phyloP scores from a whole-genome alignment of 345 rosid genomes.

The Populus tremula region DNA sequence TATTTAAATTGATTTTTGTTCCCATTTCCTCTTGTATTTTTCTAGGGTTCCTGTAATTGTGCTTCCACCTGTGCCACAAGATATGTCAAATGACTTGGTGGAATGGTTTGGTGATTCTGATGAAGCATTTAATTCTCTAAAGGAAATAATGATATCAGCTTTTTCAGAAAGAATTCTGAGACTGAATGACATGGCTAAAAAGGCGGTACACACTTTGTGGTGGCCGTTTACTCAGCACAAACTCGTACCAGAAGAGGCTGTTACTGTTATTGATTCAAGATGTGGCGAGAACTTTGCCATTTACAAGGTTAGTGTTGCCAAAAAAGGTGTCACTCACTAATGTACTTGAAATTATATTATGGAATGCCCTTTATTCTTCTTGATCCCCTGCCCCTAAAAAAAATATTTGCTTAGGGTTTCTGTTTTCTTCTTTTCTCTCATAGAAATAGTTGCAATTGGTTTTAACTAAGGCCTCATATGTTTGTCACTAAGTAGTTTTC shows the following conservation, averaged over 20 bases:
- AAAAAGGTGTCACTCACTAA: not conserved
- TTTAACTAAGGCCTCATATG: too few relatives aligned
- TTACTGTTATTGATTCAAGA: conserved; percentile 89
- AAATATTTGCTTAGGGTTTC: too few relatives aligned
- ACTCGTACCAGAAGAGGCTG: conserved; percentile 57
- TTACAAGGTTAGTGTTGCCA: conserved; percentile 61
- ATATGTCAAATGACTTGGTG: conserved; percentile 71
- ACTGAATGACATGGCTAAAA: conserved; percentile 64
- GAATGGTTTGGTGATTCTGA: conserved; percentile 74
- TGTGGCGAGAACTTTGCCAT: conserved; percentile 86
- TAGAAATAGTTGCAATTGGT: too few relatives aligned
- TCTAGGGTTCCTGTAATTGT: conserved; percentile 83
- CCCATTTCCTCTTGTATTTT: conserved; percentile 4
- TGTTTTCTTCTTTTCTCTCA: too few relatives aligned
- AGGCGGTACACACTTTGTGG: conserved; percentile 75
- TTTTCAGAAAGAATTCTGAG: conserved; percentile 57
- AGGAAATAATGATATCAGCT: conserved; percentile 56
- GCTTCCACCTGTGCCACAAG: conserved; percentile 73
- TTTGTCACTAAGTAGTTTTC: too few relatives aligned
- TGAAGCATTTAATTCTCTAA: conserved; percentile 51
- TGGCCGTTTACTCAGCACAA: conserved; percentile 98
- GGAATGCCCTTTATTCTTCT: not conserved
- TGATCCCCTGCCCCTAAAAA: too few relatives aligned
- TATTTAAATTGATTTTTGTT: not conserved
- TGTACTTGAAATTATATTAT: not conserved